phyloP scores from a whole-genome alignment of 2,329 filamentous ascomycete species.

The Colletotrichum sp. region DNA sequence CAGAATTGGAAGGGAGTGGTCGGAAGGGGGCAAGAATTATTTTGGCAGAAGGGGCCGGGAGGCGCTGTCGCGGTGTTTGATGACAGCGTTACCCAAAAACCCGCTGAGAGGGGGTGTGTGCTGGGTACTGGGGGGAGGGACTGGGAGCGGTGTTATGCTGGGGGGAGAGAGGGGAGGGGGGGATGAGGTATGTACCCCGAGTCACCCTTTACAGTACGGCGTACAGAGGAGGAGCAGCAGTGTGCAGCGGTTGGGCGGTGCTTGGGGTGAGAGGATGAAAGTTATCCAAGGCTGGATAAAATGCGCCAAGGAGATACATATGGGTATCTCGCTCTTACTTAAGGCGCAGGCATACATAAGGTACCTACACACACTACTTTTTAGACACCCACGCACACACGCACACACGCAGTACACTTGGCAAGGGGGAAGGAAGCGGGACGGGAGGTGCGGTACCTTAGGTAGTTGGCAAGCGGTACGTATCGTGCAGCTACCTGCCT shows the following conservation, averaged over 20 bases:
- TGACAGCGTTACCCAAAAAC: conserved; percentile 22
- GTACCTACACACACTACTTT: neutral
- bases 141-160: neutral
- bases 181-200: neutral
- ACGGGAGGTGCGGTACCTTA: neutral
- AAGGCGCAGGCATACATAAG: neutral
- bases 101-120: conserved; percentile 8
- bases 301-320: neutral
- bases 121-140: neutral
- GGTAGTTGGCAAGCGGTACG: neutral
- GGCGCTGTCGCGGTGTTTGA: conserved; percentile 22
- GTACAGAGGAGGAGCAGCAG: neutral
- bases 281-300: conserved; percentile 15
- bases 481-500: neutral
- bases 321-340: neutral
- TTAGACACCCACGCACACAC: neutral
- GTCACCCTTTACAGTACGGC: neutral
- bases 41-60: conserved; percentile 20
- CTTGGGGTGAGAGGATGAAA: neutral
- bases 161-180: neutral
- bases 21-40: conserved; percentile 23
- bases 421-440: conserved; percentile 2
- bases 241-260: neutral
- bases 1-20: conserved; percentile 20
- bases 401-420: neutral